phyloP scores from a whole-genome alignment of 2,329 filamentous ascomycete genomes.

The Cyphellophora europaea region DNA sequence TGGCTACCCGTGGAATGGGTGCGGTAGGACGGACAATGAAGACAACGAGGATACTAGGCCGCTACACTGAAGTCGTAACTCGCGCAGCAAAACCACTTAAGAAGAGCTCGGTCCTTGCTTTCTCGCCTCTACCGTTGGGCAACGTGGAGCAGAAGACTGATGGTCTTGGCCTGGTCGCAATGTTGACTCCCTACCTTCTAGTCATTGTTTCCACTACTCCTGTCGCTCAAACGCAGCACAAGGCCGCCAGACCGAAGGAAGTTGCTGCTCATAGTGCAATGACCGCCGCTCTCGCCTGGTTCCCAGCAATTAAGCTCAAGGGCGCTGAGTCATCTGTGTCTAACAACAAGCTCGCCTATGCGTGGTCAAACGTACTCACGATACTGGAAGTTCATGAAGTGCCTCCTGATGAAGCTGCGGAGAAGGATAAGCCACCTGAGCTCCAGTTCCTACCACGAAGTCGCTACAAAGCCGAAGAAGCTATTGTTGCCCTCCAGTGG shows the following conservation, averaged over 20 bases:
- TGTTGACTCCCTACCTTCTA: conserved; percentile 88
- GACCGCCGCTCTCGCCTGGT: conserved; percentile 93
- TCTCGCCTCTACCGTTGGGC: conserved; percentile 82
- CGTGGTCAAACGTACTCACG: conserved; percentile 96
- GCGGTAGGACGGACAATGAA: conserved; percentile 77
- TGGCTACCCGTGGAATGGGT: conserved; percentile 84
- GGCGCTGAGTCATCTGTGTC: conserved; percentile 57
- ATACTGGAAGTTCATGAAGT: conserved; percentile 79
- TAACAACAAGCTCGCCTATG: conserved; percentile 83
- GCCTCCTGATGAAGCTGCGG: conserved; percentile 44
- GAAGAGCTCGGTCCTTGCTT: conserved; percentile 88
- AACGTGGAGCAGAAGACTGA: conserved; percentile 88
- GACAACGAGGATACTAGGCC: conserved; percentile 79
- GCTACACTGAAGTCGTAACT: conserved; percentile 69
- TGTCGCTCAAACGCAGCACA: conserved; percentile 91
- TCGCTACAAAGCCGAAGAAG: conserved; percentile 87
- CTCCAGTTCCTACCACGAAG: conserved; percentile 75
- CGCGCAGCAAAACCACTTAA: conserved; percentile 61
- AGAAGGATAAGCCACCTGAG: conserved; percentile 67
- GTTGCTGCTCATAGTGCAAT: conserved; percentile 81
- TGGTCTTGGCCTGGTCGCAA: conserved; percentile 79
- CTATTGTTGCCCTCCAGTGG: conserved; percentile 96
- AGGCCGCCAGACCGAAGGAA: conserved; percentile 83
- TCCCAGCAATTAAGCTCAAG: conserved; percentile 89
- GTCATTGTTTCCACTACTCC: conserved; percentile 97